These are phyloP conservation scores for Musa itinerans DNA, from an alignment of 176 grass and related monocot species.

Conservation along the genomic window DNA sequence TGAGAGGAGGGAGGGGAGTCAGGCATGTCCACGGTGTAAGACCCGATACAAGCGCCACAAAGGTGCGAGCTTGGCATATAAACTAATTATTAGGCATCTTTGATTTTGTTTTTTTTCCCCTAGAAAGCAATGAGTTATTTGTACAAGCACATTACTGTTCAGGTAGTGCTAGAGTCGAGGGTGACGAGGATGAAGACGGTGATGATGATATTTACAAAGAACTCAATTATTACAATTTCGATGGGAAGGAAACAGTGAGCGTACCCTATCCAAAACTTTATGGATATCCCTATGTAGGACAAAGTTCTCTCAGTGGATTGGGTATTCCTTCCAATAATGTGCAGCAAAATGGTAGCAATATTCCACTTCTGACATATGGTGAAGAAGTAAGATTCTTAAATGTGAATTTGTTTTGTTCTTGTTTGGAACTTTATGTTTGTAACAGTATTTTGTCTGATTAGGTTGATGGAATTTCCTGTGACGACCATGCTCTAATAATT, in stretches of 20 bases:
- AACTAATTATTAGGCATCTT: neutral
- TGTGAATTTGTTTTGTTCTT: neutral
- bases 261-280: conserved; percentile 13
- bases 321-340: neutral
- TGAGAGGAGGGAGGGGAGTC: conserved; percentile 40
- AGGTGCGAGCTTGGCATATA: conserved; percentile 20
- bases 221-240: conserved; percentile 27
- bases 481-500: conserved; percentile 40
- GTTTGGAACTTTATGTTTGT: neutral
- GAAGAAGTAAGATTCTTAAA: conserved; percentile 29
- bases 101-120: neutral
- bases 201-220: conserved; percentile 42
- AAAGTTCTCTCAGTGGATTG: conserved; percentile 14
- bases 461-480: conserved; percentile 30
- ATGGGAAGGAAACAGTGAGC: neutral
- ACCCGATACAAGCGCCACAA: conserved; percentile 45
- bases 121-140: neutral
- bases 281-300: conserved; percentile 19
- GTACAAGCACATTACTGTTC: neutral
- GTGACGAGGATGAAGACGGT: conserved; percentile 47
- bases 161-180: conserved; percentile 41
- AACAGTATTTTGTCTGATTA: conserved; percentile 10
- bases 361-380: conserved; percentile 42
- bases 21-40: conserved; percentile 49
- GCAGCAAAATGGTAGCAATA: neutral